Evolutionary conservation across 345 rosid genomes (phyloP).

Genomic region (Arabidopsis suecica): DNA sequence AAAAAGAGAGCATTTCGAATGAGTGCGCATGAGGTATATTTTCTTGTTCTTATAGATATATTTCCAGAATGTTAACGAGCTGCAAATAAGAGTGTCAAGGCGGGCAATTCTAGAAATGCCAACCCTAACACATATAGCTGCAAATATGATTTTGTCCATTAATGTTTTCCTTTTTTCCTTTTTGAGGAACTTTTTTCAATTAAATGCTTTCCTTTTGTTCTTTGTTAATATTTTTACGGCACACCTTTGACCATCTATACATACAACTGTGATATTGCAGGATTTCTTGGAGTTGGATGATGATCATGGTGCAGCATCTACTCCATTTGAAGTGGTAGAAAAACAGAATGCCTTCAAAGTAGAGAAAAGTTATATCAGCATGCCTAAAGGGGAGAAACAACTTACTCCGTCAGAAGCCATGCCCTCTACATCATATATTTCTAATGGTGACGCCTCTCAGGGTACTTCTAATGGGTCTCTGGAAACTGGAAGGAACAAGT

Average conservation of each 20-base stretch:
- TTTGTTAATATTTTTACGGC: conserved; percentile 5
- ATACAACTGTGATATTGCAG: conserved; percentile 48
- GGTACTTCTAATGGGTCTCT: conserved; percentile 47
- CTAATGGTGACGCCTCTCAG: conserved; percentile 46
- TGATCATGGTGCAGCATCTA: conserved; percentile 50
- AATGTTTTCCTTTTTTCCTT: not conserved
- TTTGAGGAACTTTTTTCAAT: not conserved
- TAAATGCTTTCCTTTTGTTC: conserved; percentile 2
- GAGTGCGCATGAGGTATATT: conserved; percentile 80
- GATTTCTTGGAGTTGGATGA: conserved; percentile 80
- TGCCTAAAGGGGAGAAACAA: conserved; percentile 45
- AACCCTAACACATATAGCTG: conserved; percentile 7
- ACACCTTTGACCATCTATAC: conserved; percentile 22
- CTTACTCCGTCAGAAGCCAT: conserved; percentile 48
- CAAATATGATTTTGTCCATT: not conserved
- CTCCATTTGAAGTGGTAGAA: conserved; percentile 46
- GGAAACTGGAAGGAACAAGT: conserved; percentile 50
- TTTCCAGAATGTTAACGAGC: conserved; percentile 2
- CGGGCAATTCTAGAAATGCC: conserved; percentile 2
- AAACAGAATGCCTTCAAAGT: conserved; percentile 43
- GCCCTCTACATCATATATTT: conserved; percentile 33
- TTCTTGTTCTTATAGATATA: not conserved
- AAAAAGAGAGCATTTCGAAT: conserved; percentile 70
- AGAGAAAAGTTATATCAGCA: conserved; percentile 49
- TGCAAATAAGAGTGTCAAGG: conserved; percentile 11